Evolutionary conservation across 495 filamentous ascomycete species (phyloP).

Genomic region (Penicillium bialowiezense): DNA sequence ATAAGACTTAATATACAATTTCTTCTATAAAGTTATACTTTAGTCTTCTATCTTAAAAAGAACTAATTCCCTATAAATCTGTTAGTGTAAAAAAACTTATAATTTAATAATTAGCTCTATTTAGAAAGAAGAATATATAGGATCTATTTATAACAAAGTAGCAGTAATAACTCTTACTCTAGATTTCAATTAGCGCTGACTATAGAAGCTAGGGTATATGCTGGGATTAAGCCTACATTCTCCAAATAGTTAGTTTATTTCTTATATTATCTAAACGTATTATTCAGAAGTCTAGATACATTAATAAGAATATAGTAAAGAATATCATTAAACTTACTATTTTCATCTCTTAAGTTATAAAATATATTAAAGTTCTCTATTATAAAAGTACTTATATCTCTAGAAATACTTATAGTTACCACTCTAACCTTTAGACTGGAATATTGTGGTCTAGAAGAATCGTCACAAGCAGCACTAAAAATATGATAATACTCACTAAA

Average conservation of each 20-base stretch:
- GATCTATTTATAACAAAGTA: constrained; percentile 17
- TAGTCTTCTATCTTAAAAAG: constrained; percentile 22
- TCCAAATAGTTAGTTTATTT: constrained; percentile 18
- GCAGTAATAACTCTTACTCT: constrained; percentile 21
- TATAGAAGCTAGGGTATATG: background rate
- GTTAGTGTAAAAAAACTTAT: constrained; percentile 20
- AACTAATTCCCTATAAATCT: constrained; percentile 10
- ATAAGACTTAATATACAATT: constrained; percentile 9
- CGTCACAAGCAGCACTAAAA: constrained; percentile 14
- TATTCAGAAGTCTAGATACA: constrained; percentile 18
- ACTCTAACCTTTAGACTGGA: constrained; percentile 18
- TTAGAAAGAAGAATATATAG: background rate
- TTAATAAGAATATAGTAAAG: background rate
- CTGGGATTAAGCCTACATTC: constrained; percentile 15
- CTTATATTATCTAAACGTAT: constrained; percentile 17
- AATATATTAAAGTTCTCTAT: constrained; percentile 24
- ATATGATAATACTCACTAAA: constrained; percentile 23
- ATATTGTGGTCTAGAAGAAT: background rate
- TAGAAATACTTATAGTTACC: constrained; percentile 21
- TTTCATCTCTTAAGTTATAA: constrained; percentile 1
- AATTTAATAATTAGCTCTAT: background rate
- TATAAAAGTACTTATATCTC: constrained; percentile 19
- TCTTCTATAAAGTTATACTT: constrained; percentile 19
- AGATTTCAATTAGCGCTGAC: constrained; percentile 1
- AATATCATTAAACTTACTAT: constrained; percentile 6